phyloP scores from a whole-genome alignment of 164 flowering plant genomes.

The Vitis amurensis region DNA sequence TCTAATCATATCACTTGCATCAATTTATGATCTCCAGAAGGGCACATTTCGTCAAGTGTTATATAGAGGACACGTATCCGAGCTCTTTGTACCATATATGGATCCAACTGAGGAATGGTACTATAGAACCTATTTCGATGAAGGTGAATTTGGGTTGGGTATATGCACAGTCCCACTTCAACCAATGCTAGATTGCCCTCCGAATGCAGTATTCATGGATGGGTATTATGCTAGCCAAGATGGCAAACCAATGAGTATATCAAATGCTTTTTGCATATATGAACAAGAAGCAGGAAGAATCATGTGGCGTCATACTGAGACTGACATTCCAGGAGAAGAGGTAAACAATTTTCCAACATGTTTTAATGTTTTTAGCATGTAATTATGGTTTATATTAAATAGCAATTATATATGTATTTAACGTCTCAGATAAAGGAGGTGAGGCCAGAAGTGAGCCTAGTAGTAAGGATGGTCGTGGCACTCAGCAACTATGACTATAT shows the following conservation, averaged over 20 bases:
- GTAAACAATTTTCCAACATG: conserved; percentile 23
- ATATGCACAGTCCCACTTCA: conserved; percentile 40
- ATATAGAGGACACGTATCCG: conserved; percentile 58
- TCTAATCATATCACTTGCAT: conserved; percentile 50
- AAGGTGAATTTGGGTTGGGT: conserved; percentile 68
- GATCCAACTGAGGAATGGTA: conserved; percentile 66
- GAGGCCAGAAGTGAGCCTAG: conserved; percentile 19
- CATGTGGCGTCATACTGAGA: conserved; percentile 68
- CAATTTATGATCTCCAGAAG: conserved; percentile 44
- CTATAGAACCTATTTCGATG: conserved; percentile 51
- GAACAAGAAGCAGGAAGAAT: conserved; percentile 57
- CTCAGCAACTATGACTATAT: conserved; percentile 30
- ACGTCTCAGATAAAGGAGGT: conserved; percentile 24
- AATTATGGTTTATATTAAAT: too few relatives aligned
- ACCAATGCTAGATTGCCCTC: conserved; percentile 51
- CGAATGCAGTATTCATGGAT: conserved; percentile 52
- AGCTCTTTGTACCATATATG: conserved; percentile 68
- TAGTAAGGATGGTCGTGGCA: conserved; percentile 18
- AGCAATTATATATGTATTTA: neutral
- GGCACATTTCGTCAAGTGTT: conserved; percentile 33
- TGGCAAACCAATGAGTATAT: conserved; percentile 31
- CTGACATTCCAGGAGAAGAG: conserved; percentile 33
- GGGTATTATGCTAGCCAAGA: conserved; percentile 33
- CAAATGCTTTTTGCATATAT: conserved; percentile 55
- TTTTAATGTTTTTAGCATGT: too few relatives aligned